Evolutionary conservation across 495 filamentous ascomycete species (phyloP).

Genomic region (Apiosordaria backusii): DNA sequence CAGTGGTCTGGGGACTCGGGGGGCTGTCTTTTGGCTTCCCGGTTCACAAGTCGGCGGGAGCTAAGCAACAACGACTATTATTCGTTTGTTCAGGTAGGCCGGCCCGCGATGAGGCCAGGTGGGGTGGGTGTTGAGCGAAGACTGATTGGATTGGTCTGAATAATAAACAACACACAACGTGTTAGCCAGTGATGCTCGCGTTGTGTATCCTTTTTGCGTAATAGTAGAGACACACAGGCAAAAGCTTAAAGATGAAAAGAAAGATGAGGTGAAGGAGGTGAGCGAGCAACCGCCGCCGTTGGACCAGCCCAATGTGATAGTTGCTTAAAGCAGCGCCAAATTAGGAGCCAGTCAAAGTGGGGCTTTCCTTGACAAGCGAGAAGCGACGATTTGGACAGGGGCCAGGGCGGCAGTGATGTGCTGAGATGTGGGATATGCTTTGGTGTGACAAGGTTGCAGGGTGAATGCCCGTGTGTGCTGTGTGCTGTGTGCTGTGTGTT

Average conservation of each 20-base stretch:
- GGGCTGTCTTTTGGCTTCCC: slow-evolving; percentile 16
- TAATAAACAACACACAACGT: slow-evolving; percentile 4
- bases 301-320: not conserved
- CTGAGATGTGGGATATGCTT: slow-evolving; percentile 33
- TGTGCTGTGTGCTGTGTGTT: slow-evolving; percentile 1
- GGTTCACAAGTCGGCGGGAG: slow-evolving; percentile 9
- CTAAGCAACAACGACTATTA: slow-evolving; percentile 19
- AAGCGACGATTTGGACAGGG: slow-evolving; percentile 35
- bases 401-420: slow-evolving; percentile 35
- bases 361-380: slow-evolving; percentile 29
- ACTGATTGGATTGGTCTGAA: slow-evolving; percentile 9
- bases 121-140: slow-evolving; percentile 19
- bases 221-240: slow-evolving; percentile 4
- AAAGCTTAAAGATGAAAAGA: not conserved
- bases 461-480: slow-evolving; percentile 16
- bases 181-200: slow-evolving; percentile 11
- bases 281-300: not conserved
- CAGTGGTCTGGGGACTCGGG: slow-evolving; percentile 26
- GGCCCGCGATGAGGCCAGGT: slow-evolving; percentile 23
- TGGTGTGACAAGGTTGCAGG: slow-evolving; percentile 35
- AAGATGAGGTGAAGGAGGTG: slow-evolving; percentile 4
- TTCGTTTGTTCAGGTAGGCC: slow-evolving; percentile 21
- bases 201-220: not conserved
- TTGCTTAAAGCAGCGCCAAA: slow-evolving; percentile 35
- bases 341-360: slow-evolving; percentile 21